These are phyloP conservation scores for Chaetomium sp. DNA, from an alignment of 2,329 filamentous ascomycete species.

Conservation along the genomic window DNA sequence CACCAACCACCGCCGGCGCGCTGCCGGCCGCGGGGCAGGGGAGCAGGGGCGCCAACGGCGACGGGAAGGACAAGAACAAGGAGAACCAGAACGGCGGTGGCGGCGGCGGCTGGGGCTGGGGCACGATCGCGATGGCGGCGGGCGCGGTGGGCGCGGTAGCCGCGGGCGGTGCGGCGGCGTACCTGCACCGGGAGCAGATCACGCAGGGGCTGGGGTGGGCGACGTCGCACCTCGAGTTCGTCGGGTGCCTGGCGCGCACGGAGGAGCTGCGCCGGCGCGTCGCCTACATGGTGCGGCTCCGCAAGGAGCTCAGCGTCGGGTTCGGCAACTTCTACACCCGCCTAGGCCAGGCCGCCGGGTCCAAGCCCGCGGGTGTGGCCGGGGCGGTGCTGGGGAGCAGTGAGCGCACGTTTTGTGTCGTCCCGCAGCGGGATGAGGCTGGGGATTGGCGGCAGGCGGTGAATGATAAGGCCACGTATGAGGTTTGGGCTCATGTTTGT, in stretches of 20 bases:
- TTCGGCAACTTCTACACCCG: slow-evolving; percentile 88
- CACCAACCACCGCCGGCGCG: slow-evolving; percentile 40
- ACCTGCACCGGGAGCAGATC: slow-evolving; percentile 80
- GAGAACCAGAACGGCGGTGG: slow-evolving; percentile 42
- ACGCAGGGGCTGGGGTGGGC: slow-evolving; percentile 78
- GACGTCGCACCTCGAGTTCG: slow-evolving; percentile 88
- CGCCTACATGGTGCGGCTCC: slow-evolving; percentile 64
- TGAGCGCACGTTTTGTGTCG: slow-evolving; percentile 84
- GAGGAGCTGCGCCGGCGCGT: slow-evolving; percentile 80
- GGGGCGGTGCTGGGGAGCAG: slow-evolving; percentile 64
- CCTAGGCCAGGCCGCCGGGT: slow-evolving; percentile 68
- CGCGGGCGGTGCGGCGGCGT: slow-evolving; percentile 81
- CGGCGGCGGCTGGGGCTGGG: slow-evolving; percentile 72
- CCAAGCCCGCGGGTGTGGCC: slow-evolving; percentile 54
- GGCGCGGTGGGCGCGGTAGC: slow-evolving; percentile 82
- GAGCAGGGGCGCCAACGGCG: slow-evolving; percentile 28
- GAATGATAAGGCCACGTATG: slow-evolving; percentile 79
- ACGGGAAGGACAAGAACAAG: slow-evolving; percentile 42
- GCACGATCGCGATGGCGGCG: slow-evolving; percentile 81
- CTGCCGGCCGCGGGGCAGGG: slow-evolving; percentile 41
- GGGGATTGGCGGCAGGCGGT: slow-evolving; percentile 69
- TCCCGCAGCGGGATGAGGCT: slow-evolving; percentile 60
- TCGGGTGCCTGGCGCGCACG: slow-evolving; percentile 82
- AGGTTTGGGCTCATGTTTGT: slow-evolving; percentile 78
- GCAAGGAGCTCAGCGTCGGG: slow-evolving; percentile 67